These are phyloP conservation scores for Globisporangium mamillatum DNA, from an alignment of 352 stramenopile genomes.

Conservation along the genomic window DNA sequence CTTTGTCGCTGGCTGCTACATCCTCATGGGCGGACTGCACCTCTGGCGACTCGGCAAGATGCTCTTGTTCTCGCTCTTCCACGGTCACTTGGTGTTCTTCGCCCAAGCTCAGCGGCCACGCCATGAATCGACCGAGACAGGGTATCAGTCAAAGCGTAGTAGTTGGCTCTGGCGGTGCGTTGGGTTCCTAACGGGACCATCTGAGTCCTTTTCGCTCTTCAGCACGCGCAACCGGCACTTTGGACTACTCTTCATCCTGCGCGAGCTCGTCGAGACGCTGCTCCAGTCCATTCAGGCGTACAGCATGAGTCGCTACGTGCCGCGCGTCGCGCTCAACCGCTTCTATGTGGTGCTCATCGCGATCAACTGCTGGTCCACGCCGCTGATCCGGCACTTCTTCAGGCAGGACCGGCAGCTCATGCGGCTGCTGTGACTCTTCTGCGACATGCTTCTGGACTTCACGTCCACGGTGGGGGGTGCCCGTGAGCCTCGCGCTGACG, in stretches of 20 bases:
- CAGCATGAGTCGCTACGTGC: slow-evolving; percentile 2
- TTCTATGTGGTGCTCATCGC: neutral
- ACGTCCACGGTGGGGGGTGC: neutral
- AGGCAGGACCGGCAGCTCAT: neutral
- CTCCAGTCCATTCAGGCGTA: slow-evolving; percentile 12
- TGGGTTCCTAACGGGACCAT: neutral
- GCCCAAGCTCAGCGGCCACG: neutral
- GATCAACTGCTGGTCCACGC: slow-evolving; percentile 10
- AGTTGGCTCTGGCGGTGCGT: neutral
- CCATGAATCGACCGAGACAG: neutral
- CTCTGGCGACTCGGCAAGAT: neutral
- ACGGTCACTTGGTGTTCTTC: neutral
- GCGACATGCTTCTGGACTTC: slow-evolving; percentile 6
- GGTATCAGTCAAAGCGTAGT: neutral
- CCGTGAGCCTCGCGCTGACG: neutral
- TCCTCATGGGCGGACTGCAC: neutral
- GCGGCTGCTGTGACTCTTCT: slow-evolving; percentile 11
- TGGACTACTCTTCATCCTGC: slow-evolving; percentile 1
- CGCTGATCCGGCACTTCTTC: neutral
- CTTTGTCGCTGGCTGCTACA: neutral
- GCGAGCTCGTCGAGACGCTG: slow-evolving; percentile 7
- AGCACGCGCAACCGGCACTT: neutral
- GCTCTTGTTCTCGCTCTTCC: neutral
- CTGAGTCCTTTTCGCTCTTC: neutral
- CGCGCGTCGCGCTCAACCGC: slow-evolving; percentile 3